Evolutionary conservation across 345 rosid species (phyloP), one percentile per base, ranked within the genome.

Genomic region (Citrus sp.): DNA sequence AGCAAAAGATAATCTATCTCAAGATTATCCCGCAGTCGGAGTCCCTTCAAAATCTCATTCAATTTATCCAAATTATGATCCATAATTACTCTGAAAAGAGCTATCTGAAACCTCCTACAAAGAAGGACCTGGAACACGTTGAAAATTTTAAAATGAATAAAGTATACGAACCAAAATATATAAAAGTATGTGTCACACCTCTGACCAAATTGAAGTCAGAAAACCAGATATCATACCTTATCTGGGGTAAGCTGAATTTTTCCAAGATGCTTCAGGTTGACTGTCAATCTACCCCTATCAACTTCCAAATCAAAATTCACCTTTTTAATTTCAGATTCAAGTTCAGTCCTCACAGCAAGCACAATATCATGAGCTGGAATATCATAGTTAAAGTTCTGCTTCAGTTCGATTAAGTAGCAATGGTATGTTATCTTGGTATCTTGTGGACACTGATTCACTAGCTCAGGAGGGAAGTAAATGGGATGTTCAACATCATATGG

Each of bases 101-200:
- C 86, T 59, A 82, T 72, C 72, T 90, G 94, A 80, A 96, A 96
- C 85, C 74, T 87, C 87, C 87, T 89, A 84, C 97, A 91, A 74
- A 78, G 6, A 79, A 79, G 68, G 56, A 90, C 92, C 98, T 95
- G 89, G 49, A 19, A 77, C 30, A 84, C 2, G 0, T 27, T 14
- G 16, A 75, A 80, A 49, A 66, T 72, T 25, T 42, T 13, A 55
- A 46, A 77, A 16, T 4, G 28, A 68, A 38, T 4, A 76, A 56
- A 9, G 34, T 38, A 59, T 7, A 68, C 63, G 40, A 68, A 46
- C 18, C 13, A 75, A 63, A 63, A 46, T 1, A 46, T 5, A 2
- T 16, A 65, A 70, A 25, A 27, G 1, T 5, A 19, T 7, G 42
- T 22, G 16, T 42, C 34, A 46, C 19, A 19, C 30, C 42, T 3